Evolutionary conservation across 805 yeast species (phyloP).

Genomic region (Lipomyces anomalus): DNA sequence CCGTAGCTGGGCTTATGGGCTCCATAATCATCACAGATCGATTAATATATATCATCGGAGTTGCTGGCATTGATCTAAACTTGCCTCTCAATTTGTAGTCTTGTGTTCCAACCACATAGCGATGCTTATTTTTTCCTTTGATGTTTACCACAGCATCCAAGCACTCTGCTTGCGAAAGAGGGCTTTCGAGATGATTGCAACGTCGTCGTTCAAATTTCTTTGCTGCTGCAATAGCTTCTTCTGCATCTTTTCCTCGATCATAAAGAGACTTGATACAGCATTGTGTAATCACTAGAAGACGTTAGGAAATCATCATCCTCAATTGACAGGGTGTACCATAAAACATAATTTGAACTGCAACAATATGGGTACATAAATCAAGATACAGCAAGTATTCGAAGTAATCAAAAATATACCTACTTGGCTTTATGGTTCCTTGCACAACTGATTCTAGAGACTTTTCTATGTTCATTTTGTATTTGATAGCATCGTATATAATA

Average conservation of each 20-base stretch:
- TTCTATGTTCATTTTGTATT: slow-evolving; percentile 68
- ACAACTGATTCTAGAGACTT: slow-evolving; percentile 75
- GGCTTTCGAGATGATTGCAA: slow-evolving; percentile 72
- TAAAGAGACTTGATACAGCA: slow-evolving; percentile 89
- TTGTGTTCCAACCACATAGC: slow-evolving; percentile 86
- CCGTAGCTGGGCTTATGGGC: slow-evolving; percentile 74
- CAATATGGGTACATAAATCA: too few species aligned
- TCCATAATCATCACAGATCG: slow-evolving; percentile 95
- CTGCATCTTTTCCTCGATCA: slow-evolving; percentile 40
- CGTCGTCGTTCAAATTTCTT: slow-evolving; percentile 85
- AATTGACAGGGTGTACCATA: background rate
- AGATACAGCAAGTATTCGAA: too few species aligned
- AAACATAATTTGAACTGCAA: slow-evolving; percentile 1
- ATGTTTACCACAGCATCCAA: slow-evolving; percentile 62
- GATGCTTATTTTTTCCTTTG: slow-evolving; percentile 77
- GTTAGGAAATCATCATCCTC: slow-evolving; percentile 1
- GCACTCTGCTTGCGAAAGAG: slow-evolving; percentile 63
- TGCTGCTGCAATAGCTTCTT: slow-evolving; percentile 72
- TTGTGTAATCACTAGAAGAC: slow-evolving; percentile 70
- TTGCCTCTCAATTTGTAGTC: slow-evolving; percentile 60
- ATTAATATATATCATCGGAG: slow-evolving; percentile 80
- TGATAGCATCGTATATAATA: slow-evolving; percentile 57
- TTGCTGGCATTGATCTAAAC: slow-evolving; percentile 77
- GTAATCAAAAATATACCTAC: slow-evolving; percentile 25
- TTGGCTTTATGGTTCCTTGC: slow-evolving; percentile 77